Base-by-base conservation (phyloP, 768 basidiomycete species). In the Macrolepiota dolichaula region DNA sequence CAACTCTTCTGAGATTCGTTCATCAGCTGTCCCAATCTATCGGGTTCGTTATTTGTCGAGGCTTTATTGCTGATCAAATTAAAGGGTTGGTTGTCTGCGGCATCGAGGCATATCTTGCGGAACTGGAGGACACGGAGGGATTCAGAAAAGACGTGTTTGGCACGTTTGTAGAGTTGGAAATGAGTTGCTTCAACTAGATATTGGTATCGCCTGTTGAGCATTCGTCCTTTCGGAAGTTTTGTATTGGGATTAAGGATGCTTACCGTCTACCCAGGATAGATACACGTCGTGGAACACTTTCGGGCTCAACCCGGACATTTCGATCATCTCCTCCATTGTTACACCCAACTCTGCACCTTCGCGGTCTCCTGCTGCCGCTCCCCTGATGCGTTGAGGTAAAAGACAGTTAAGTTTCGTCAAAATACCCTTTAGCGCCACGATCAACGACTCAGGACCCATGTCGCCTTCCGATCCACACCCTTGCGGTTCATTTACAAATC, bases 81-180 rank as follows among this genome's bases (percentile, higher is more conserved):
- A 55, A 22, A 52, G 35, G 7, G 55, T 53, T 35, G 62, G 36
- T 19, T 49, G 2, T 24, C 24, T 32, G 17, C 32, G 17, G 51
- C 51, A 1, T 74, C 73, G 50, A 89, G 76, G 69, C 91, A 93
- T 35, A 85, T 73, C 51, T 83, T 77, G 61, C 90, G 84, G 77
- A 94, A 94, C 66, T 85, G 78, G 40, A 94, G 82, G 4, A 96
- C 94, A 15, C 91, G 86, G 36, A 87, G 77, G 5, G 91, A 88
- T 74, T 96, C 95, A 4, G 84, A 78, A 71, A 88, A 84, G 54
- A 94, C 91, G 68, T 96, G 94, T 69, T 83, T 86, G 4, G 88
- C 85, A 59, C 94, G 85, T 65, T 88, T 88, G 78, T 91, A 92
- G 15, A 96, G 73, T 69, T 93, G 88, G 77, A 94, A 94, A 72